Evolutionary conservation across 1,139 yeast genomes (phyloP).

Genomic region (Lodderomyces theae): DNA sequence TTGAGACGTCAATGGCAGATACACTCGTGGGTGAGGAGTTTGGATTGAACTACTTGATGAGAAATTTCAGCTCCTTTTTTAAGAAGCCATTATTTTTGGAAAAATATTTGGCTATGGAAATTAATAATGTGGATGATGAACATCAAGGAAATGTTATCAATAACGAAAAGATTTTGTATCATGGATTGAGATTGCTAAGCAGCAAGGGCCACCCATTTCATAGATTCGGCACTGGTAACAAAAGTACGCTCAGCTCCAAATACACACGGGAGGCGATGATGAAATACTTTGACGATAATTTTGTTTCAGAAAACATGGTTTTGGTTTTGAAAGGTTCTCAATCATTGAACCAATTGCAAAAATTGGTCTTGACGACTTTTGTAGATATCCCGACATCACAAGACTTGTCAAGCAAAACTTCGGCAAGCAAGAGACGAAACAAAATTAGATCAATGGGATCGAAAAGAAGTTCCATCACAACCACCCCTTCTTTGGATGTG

Average conservation of each 20-base stretch:
- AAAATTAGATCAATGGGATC: neutral
- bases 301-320: conserved; percentile 43
- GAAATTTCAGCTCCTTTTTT: conserved; percentile 53
- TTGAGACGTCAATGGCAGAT: conserved; percentile 52
- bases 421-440: neutral
- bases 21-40: conserved; percentile 22
- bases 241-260: conserved; percentile 25
- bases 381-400: conserved; percentile 15
- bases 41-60: conserved; percentile 42
- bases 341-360: conserved; percentile 54
- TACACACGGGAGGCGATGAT: conserved; percentile 20
- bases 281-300: conserved; percentile 29
- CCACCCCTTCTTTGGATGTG: conserved; percentile 26
- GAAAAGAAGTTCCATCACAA: neutral
- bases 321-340: conserved; percentile 64
- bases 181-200: conserved; percentile 54
- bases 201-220: conserved; percentile 40
- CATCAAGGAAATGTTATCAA: conserved; percentile 50
- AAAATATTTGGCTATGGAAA: conserved; percentile 47
- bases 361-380: conserved; percentile 45
- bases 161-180: conserved; percentile 49
- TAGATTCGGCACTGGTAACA: conserved; percentile 46
- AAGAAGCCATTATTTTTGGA: conserved; percentile 46
- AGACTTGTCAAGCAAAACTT: neutral
- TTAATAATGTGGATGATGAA: conserved; percentile 61